Evolutionary conservation across 176 grass and related monocot species (phyloP), one percentile per base, ranked within the genome.

Genomic region (Poa pratensis): DNA sequence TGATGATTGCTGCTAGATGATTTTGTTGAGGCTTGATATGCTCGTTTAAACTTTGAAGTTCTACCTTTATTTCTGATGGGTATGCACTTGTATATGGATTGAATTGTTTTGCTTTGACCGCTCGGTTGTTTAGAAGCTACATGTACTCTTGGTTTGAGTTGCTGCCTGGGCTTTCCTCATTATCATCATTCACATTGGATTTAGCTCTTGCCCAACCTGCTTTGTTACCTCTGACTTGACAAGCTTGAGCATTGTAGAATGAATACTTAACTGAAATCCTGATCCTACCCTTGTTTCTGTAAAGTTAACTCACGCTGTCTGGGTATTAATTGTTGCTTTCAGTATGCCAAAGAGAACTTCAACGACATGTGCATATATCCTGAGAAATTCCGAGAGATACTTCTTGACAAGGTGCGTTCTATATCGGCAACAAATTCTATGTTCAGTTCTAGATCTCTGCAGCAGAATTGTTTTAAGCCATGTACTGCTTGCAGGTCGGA

Each of bases 331-430:
- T 67, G 35, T 87, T 6, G 86, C 76, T 75, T 85, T 83, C 84
- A 99, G 96, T 85, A 87, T 78, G 78, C 93, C 59, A 99, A 18
- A 65, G 84, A 42, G 18, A 94, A 99, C 51, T 99, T 83, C 85
- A 53, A 79, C 3, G 20, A 30, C 24, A 99, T 96, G 23, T 68
- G 51, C 72, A 81, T 94, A 69, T 64, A 53, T 28, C 96, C 96
- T 66, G 78, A 89, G 42, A 87, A 87, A 84, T 99, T 99, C 67
- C 84, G 90, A 70, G 96, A 99, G 79, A 80, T 99, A 77, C 91
- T 96, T 82, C 86, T 99, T 42, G 96, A 99, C 55, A 99, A 99
- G 96, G 96, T 99, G 92, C 16, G 51, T 75, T 80, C 18, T 52
- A 54, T 66, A 65, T 39, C 77, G 1, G 43, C 48, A 34, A 39